phyloP scores from a whole-genome alignment of 2,329 filamentous ascomycete genomes.

The Fusarium marasasianum region DNA sequence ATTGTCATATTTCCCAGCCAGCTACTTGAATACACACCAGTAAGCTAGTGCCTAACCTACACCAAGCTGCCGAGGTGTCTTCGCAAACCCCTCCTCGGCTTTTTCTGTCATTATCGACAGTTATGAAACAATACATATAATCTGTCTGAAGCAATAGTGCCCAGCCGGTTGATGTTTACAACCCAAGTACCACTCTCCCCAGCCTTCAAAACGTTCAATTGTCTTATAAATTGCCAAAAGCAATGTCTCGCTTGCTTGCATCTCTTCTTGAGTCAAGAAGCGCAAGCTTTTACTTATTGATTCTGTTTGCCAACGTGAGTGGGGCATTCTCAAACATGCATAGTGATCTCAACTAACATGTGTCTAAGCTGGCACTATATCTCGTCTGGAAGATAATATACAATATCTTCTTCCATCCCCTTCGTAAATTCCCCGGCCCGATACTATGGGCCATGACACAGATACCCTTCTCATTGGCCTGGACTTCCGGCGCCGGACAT shows the following conservation, averaged over 20 bases:
- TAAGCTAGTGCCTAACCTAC: background rate
- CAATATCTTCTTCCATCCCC: background rate
- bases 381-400: background rate
- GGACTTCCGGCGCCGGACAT: background rate
- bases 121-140: background rate
- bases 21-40: too few relatives aligned
- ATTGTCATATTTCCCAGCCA: too few relatives aligned
- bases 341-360: background rate
- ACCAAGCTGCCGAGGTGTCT: background rate
- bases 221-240: accelerated
- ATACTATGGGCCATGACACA: background rate
- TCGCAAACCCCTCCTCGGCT: background rate
- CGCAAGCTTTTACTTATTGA: background rate
- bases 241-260: background rate
- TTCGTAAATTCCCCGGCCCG: background rate
- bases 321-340: accelerated
- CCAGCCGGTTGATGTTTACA: background rate
- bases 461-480: background rate
- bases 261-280: background rate
- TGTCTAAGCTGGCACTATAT: background rate
- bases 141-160: accelerated
- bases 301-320: background rate
- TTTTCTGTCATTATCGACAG: background rate
- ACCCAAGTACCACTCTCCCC: accelerated
- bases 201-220: accelerated